Evolutionary conservation across 257 asterid genomes (phyloP).

Genomic region (Nicotiana sylvestris): DNA sequence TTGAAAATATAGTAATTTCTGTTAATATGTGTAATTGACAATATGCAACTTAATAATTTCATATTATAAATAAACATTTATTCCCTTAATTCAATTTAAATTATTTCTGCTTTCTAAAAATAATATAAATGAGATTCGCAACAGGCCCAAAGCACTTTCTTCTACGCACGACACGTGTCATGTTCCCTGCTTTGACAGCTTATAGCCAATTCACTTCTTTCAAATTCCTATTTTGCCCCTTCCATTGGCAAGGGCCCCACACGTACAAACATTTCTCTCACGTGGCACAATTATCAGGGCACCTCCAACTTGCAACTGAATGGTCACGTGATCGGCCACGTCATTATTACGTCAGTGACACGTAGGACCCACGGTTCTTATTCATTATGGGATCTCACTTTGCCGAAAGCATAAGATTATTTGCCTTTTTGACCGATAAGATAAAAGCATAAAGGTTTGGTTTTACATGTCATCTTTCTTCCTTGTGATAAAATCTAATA

Average conservation of each 20-base stretch:
- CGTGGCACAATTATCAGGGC: conserved; percentile 9
- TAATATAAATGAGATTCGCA: background rate
- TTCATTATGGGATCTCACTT: background rate
- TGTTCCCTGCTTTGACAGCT: conserved; percentile 26
- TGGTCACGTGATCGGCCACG: conserved; percentile 13
- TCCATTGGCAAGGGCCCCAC: background rate
- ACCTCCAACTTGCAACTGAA: conserved; percentile 9
- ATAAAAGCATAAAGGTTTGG: background rate
- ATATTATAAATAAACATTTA: too few relatives aligned
- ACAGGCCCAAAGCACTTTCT: background rate
- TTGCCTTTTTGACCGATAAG: background rate
- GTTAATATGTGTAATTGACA: too few relatives aligned
- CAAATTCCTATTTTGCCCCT: background rate
- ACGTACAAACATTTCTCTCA: conserved; percentile 1
- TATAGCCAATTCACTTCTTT: conserved; percentile 15
- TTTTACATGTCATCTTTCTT: background rate
- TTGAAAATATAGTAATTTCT: too few relatives aligned
- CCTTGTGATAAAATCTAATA: background rate
- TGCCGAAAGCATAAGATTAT: background rate
- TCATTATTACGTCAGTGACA: background rate
- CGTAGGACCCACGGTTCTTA: background rate
- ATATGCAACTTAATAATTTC: too few relatives aligned
- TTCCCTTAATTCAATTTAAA: too few relatives aligned
- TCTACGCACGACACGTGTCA: background rate
- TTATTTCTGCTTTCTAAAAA: background rate